Percentiles rank a stretch among this genome's conserved stretches.
Evolutionary conservation across 305 asterid species (phyloP).

Genomic region (Fraxinus paxiana): DNA sequence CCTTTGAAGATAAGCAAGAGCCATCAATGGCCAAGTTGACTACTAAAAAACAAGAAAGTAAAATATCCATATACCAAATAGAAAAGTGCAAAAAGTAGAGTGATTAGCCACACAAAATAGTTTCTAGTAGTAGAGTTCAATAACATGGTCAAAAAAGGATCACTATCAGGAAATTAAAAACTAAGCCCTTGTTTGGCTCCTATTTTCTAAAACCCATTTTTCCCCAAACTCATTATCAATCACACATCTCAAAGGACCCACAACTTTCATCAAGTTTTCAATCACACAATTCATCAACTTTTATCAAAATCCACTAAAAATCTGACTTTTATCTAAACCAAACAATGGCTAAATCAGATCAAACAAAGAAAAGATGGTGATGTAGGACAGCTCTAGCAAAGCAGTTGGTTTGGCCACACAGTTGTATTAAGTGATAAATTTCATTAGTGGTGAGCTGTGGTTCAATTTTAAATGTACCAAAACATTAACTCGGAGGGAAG

Average conservation of each 20-base stretch:
- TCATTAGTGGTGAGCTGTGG: background rate
- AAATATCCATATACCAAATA: background rate
- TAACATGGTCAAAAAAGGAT: background rate
- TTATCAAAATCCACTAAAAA: background rate
- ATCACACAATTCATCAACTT: background rate
- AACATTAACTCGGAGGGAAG: background rate
- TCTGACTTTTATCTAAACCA: background rate
- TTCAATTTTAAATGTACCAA: background rate
- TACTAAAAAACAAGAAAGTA: background rate
- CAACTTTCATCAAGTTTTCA: background rate
- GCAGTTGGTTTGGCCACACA: constrained; percentile 1
- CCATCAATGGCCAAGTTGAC: constrained; percentile 2
- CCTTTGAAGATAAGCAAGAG: constrained; percentile 7
- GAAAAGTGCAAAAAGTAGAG: constrained; percentile 2
- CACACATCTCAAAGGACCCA: background rate
- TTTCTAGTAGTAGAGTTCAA: background rate
- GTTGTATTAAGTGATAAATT: background rate
- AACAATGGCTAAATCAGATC: constrained; percentile 3
- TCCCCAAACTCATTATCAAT: background rate
- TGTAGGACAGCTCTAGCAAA: background rate
- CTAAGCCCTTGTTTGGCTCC: background rate
- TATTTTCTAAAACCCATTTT: background rate
- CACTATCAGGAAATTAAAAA: background rate
- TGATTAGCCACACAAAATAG: background rate
- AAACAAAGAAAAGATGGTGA: background rate